A percentile compares a stretch with the other conserved stretches of the same genome.
Conservation (phyloP, 306 rosid species). For the Castanea crenata region DNA sequence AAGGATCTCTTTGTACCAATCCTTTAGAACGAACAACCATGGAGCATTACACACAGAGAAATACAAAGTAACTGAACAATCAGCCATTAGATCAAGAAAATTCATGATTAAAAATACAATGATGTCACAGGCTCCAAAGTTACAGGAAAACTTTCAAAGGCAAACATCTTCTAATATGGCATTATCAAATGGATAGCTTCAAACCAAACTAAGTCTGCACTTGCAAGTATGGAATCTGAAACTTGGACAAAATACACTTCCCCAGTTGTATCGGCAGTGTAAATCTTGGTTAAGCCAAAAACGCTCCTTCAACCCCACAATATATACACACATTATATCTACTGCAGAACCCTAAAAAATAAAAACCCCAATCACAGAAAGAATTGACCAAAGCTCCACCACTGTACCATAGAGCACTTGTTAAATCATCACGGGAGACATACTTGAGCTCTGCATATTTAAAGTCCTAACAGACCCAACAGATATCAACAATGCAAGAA, state of each 20-base stretch:
- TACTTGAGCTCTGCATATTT: background rate
- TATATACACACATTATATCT: background rate
- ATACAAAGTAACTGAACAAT: background rate
- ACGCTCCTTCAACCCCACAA: background rate
- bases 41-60: background rate
- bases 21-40: background rate
- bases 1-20: background rate
- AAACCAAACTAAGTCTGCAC: background rate
- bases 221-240: background rate
- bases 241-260: background rate
- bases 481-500: background rate
- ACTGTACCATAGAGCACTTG: background rate
- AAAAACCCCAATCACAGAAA: background rate
- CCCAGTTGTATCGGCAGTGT: background rate
- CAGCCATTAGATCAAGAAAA: background rate
- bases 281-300: background rate
- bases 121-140: background rate
- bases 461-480: background rate
- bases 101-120: background rate
- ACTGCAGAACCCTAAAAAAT: background rate
- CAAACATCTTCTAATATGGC: background rate
- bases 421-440: background rate
- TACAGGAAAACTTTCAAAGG: background rate
- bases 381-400: background rate
- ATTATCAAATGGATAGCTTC: background rate